Evolutionary conservation across 2,329 filamentous ascomycete genomes (phyloP), one percentile per base, ranked within the genome.

Genomic region (Xylariales sp.): DNA sequence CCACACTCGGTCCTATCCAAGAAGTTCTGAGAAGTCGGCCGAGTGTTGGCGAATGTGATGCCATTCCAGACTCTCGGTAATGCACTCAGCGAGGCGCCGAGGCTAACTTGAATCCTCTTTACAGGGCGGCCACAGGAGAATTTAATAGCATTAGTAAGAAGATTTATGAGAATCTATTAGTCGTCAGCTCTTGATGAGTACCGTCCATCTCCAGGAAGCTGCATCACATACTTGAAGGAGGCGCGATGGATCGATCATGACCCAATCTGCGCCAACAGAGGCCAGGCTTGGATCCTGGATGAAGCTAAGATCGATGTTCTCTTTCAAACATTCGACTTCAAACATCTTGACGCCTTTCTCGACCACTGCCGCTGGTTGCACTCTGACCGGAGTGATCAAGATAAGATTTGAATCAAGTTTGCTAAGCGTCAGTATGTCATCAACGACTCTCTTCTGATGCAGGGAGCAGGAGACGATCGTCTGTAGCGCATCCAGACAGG

Each of bases 381-480:
- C 76, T 40, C 83, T 74, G 5, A 86, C 74, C 0, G 83, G 84
- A 1, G 82, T 83, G 2, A 88, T 83, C 24, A 81, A 70, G 3
- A 88, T 63, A 29, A 88, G 70, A 33, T 81, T 81, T 2, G 81
- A 85, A 51, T 88, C 83, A 14, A 88, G 69, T 52, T 88, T 84
- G 23, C 76, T 81, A 12, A 85, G 61, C 1, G 79, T 83, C 12
- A 84, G 59, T 30, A 84, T 76, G 46, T 84, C 80, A 50, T 83
- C 78, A 13, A 84, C 78, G 40, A 84, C 83, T 5, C 79, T 70
- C 62, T 86, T 86, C 57, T 90, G 83, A 60, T 88, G 87, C 52
- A 81, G 85, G 35, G 85, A 83, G 57, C 86, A 91, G 11, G 89
- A 69, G 17, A 81, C 80, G 54, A 91, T 90, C 2, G 85, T 90